Conservation (phyloP, 2,329 filamentous ascomycete species). For the Aspergillus ustus region DNA sequence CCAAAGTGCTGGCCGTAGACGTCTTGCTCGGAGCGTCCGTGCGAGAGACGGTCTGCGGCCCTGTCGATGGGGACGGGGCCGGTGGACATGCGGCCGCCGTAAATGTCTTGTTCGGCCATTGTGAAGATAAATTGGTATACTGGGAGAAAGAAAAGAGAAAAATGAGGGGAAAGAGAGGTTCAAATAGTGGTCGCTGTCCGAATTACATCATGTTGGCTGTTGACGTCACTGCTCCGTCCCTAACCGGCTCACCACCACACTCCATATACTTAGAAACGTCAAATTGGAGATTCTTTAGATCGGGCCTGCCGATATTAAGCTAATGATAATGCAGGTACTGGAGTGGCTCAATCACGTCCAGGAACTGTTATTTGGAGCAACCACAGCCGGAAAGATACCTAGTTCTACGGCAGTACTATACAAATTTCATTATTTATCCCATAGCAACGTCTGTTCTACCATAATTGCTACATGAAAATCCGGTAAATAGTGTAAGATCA, state of each 20-base stretch:
- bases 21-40: slow-evolving; percentile 9
- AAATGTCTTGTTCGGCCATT: slow-evolving; percentile 11
- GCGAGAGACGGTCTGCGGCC: neutral
- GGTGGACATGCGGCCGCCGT: neutral
- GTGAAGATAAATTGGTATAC: neutral
- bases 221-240: neutral
- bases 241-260: neutral
- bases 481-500: too few species aligned
- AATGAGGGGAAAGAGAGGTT: neutral
- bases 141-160: neutral
- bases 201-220: neutral
- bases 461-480: too few species aligned
- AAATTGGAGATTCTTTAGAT: too few species aligned
- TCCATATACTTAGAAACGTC: too few species aligned
- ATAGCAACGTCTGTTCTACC: too few species aligned
- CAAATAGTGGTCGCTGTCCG: neutral
- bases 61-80: neutral
- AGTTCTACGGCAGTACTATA: too few species aligned
- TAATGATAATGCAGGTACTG: too few species aligned
- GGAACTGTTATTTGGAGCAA: too few species aligned
- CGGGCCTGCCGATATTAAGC: too few species aligned
- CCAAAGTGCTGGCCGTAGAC: slow-evolving; percentile 1
- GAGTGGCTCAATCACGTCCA: too few species aligned
- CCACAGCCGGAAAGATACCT: too few species aligned
- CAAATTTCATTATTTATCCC: too few species aligned